These are phyloP conservation scores for Saccharomycopsis hybrid DNA, from an alignment of 1,139 yeast species.

Conservation along the genomic window DNA sequence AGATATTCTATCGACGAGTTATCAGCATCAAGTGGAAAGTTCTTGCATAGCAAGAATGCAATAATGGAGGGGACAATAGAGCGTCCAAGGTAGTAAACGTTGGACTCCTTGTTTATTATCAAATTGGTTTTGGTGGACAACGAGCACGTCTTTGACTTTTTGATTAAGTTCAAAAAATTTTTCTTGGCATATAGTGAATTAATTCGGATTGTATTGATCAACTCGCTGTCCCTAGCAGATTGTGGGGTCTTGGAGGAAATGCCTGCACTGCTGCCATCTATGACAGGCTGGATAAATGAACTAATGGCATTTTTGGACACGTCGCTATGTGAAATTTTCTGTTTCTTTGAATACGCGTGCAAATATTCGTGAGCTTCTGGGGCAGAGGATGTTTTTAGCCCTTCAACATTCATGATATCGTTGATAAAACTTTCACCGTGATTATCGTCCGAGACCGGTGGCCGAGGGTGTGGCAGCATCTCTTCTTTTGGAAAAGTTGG, in stretches of 20 bases:
- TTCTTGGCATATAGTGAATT: slow-evolving; percentile 27
- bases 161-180: slow-evolving; percentile 41
- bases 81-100: slow-evolving; percentile 53
- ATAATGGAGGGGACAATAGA: slow-evolving; percentile 48
- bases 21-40: slow-evolving; percentile 30
- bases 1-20: slow-evolving; percentile 49
- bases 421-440: slow-evolving; percentile 4
- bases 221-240: slow-evolving; percentile 6
- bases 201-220: slow-evolving; percentile 13
- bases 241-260: slow-evolving; percentile 5
- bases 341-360: slow-evolving; percentile 9
- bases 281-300: slow-evolving; percentile 25
- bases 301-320: slow-evolving; percentile 28
- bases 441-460: not conserved
- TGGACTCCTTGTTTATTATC: slow-evolving; percentile 27
- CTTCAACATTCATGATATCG: slow-evolving; percentile 12
- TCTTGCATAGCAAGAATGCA: slow-evolving; percentile 55
- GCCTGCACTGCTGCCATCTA: not conserved
- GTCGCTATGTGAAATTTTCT: slow-evolving; percentile 8
- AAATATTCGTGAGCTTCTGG: not conserved
- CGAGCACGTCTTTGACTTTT: slow-evolving; percentile 59
- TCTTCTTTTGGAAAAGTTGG: too few relatives aligned
- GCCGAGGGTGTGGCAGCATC: too few relatives aligned
- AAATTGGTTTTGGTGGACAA: slow-evolving; percentile 37
- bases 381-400: not conserved